A percentile compares a stretch with the other conserved stretches of the same genome.
phyloP scores from a whole-genome alignment of 2,329 filamentous ascomycete species.

The Microsporum ferrugineum region DNA sequence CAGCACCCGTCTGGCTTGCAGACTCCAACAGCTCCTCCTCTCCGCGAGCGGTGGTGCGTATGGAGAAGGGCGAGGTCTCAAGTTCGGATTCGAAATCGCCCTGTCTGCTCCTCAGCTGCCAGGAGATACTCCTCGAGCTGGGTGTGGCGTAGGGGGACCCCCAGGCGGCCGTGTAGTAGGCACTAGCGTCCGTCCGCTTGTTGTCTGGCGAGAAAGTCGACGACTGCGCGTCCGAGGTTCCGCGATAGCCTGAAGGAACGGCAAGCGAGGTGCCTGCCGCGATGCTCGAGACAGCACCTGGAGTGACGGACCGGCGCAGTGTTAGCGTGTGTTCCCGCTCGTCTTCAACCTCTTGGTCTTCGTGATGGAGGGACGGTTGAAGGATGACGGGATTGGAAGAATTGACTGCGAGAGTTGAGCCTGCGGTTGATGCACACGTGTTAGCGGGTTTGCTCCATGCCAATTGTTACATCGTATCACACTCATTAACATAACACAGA shows the following conservation, averaged over 20 bases:
- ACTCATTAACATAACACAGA: background rate
- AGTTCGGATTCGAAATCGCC: slow-evolving; percentile 29
- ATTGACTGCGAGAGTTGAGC: slow-evolving; percentile 29
- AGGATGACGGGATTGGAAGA: slow-evolving; percentile 27
- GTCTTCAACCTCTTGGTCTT: slow-evolving; percentile 19
- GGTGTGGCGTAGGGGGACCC: slow-evolving; percentile 74
- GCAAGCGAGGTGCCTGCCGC: slow-evolving; percentile 25
- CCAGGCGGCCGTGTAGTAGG: slow-evolving; percentile 69
- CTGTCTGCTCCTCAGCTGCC: slow-evolving; percentile 33
- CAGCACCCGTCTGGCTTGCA: background rate
- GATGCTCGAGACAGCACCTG: slow-evolving; percentile 25
- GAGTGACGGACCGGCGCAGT: slow-evolving; percentile 26
- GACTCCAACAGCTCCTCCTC: background rate
- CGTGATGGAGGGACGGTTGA: slow-evolving; percentile 20
- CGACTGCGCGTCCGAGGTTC: slow-evolving; percentile 25
- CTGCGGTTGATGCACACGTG: slow-evolving; percentile 18
- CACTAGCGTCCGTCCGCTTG: slow-evolving; percentile 37
- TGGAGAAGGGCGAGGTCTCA: slow-evolving; percentile 26
- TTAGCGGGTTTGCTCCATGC: background rate
- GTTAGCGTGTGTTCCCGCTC: slow-evolving; percentile 14
- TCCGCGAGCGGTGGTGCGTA: slow-evolving; percentile 16
- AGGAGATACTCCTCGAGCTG: slow-evolving; percentile 35
- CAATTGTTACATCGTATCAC: background rate
- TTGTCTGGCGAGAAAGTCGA: slow-evolving; percentile 32
- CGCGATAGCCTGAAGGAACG: slow-evolving; percentile 15